Evolutionary conservation across 1,284 basidiomycete species (phyloP), one percentile per base, ranked within the genome.

Genomic region (Veloporphyrellus conicus): DNA sequence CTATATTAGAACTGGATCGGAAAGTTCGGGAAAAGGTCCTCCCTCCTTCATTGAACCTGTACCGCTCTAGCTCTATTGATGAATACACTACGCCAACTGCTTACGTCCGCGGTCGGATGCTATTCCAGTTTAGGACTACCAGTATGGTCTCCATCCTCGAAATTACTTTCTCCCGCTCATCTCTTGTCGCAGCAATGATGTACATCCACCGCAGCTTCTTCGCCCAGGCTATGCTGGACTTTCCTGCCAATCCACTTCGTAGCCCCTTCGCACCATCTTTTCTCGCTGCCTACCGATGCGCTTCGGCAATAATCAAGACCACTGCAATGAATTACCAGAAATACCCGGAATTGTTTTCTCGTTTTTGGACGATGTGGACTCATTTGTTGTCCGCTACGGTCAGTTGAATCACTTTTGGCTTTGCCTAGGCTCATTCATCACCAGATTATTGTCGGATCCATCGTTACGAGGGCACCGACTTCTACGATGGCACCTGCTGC

Each of bases 211-310:
- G 80, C 44, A 79, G 75, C 50, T 83, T 78, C 65, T 82, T 82
- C 53, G 77, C 77, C 0, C 77, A 79, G 50, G 78, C 81, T 2
- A 74, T 83, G 71, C 66, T 79, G 14, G 79, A 82, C 53, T 72
- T 77, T 56, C 81, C 80, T 29, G 66, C 67, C 11, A 82, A 82
- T 54, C 80, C 81, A 14, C 66, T 82, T 16, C 71, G 78, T 34
- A 82, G 81, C 54, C 77, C 77, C 6, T 83, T 77, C 49, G 78
- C 81, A 4, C 81, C 80, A 0, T 82, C 80, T 3, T 82, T 81
- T 57, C 68, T 82, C 23, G 79, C 81, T 10, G 75, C 79, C 35
- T 82, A 81, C 56, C 71, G 79, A 51, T 79, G 77, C 54, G 79
- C 79, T 20, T 81, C 79, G 16, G 72, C 73, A n/a, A 69, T 74